Evolutionary conservation across 371 early-diverging fungal species (phyloP), one percentile per base, ranked within the genome.

Genomic region (Lichtheimia hyalospora): DNA sequence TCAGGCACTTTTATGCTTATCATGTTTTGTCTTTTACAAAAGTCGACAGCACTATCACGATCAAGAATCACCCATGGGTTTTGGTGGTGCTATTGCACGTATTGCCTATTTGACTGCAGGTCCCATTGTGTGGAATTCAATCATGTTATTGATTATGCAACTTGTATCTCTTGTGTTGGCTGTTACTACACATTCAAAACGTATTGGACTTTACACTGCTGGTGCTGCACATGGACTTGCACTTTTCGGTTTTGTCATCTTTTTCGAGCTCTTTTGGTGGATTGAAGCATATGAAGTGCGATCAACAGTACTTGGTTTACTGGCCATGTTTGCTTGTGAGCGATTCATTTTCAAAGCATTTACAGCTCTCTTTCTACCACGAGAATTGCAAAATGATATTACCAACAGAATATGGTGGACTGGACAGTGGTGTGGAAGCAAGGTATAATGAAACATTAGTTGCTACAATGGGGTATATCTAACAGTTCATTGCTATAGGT

Each of bases 371-470:
- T 85, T 92, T 63, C 68, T 94, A 43, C 86, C 93, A 13, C 87
- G 93, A 34, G 93, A 93, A 68, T 81, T 89, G 69, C 86, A 86
- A 50, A 85, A 92, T 61, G 90, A 90, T 63, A 86, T 84, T 62
- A 84, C 90, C 21, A 91, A 92, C 65, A 75, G 85, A 54, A 91
- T 93, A n/a, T 93, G 94, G 94, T 95, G 94, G 95, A 88, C 89
- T 2, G 95, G 95, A 27, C 82, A 81, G 50, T 95, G 95, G 93
- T 77, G 61, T 25, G 61, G 59, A 46, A 74, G 73, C 53, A 62
- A 70, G 51, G 79, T 79, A 74, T 70, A 51, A 43, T 54, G n/a
- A 54, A 3, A 28, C 39, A 10, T 20, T 12, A 44, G 18, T 42
- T 1, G 6, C 42, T 18, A n/a, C 10, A 16, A 43, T 1, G n/a